Conservation (phyloP, 2,329 filamentous ascomycete species). For the Colletotrichum abscissum region DNA sequence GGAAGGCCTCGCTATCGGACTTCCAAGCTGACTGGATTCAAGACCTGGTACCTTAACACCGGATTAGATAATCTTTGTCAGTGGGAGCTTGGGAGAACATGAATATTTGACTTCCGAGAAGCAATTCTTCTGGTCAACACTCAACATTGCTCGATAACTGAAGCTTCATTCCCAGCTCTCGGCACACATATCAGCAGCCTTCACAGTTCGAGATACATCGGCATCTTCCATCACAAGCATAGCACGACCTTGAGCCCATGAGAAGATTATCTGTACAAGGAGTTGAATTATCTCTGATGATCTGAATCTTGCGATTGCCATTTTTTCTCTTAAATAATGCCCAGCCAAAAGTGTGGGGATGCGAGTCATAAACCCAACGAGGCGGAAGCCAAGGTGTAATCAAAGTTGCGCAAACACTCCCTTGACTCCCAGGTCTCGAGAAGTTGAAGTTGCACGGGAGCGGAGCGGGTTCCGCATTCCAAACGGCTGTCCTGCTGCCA, state of each 20-base stretch:
- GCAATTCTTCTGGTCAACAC: no score
- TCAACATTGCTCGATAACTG: no score
- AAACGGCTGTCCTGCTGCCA: background rate
- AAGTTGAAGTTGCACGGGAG: background rate
- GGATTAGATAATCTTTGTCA: background rate
- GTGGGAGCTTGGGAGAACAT: background rate
- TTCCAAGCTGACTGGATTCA: background rate
- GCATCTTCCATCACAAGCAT: background rate
- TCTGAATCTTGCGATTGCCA: background rate
- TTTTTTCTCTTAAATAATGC: slow-evolving; percentile 5
- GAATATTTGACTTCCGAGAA: no score
- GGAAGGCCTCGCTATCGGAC: background rate
- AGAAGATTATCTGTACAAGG: background rate
- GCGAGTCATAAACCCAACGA: slow-evolving; percentile 14
- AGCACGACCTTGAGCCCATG: no score
- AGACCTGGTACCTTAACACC: background rate
- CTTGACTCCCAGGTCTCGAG: background rate
- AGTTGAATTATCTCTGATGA: background rate
- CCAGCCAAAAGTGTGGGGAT: slow-evolving; percentile 6
- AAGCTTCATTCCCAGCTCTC: no score
- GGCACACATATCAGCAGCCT: no score
- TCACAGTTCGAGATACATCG: background rate
- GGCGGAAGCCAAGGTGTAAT: background rate
- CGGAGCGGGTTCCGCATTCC: background rate
- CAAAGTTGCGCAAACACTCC: background rate